Base-by-base conservation (phyloP, 306 rosid species). In the Quercus aquifolioides region DNA sequence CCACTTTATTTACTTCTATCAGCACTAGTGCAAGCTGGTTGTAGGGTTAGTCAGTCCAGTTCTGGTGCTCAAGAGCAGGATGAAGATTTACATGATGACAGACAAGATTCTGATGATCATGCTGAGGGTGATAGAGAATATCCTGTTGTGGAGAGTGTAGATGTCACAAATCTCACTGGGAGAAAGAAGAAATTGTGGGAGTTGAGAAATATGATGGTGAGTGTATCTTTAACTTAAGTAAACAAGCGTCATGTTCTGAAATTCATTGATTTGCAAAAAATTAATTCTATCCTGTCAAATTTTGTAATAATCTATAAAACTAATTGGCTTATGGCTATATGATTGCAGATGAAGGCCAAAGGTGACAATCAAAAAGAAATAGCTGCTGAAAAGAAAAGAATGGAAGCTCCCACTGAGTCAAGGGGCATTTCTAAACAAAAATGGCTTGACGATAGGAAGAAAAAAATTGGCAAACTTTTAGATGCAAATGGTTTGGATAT, bases 401-500 rank as follows among this genome's bases (percentile, higher is more conserved):
- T 93, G 98, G 99, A 93, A 85, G 88, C 92, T 87, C 97, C 94
- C 30, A 62, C 89, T 0, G 99, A 95, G 77, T 91, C 99, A 7
- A 89, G 98, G 90, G 98, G 98, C 60, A 82, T 95, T 84, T 93
- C 99, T 79, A 93, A 93, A 81, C 98, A 91, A 82, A 95, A 95
- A 87, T 95, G 98, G 99, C 88, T 93, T 73, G 99, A 95, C 20
- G 97, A 91, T 63, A 89, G 99, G 88, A 95, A 91, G 92, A 95
- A 82, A 84, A 89, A 88, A 82, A 90, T 95, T 76, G 99, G 98
- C 10, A 95, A 93, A 77, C 98, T 95, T 85, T 78, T 93, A 7
- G 98, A 95, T 89, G 98, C 98, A 58, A 95, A 95, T 86, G 96
- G 96, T 28, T 82, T 95, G 92, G 99, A 93, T 71, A 80, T 95